Evolutionary conservation across 2,329 filamentous ascomycete genomes (phyloP).

Genomic region (Orbilia ellipsospora): DNA sequence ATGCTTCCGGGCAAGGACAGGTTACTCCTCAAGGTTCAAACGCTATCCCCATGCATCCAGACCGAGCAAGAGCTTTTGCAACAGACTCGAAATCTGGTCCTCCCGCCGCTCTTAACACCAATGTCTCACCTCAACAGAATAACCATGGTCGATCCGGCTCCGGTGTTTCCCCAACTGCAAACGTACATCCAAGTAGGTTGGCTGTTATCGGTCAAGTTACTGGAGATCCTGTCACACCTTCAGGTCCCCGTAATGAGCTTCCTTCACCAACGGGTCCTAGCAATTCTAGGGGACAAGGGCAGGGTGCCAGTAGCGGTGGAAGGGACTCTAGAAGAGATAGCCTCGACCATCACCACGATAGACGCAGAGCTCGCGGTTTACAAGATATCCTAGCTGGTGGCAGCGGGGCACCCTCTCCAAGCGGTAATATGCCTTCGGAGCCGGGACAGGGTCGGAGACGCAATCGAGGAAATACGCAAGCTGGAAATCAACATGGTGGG

Average conservation of each 20-base stretch:
- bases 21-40: conserved; percentile 15
- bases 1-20: conserved; percentile 12
- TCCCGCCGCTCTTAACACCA: conserved; percentile 42
- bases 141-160: conserved; percentile 41
- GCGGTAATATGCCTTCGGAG: conserved; percentile 48
- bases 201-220: conserved; percentile 30
- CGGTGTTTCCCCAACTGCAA: conserved; percentile 33
- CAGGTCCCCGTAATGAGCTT: conserved; percentile 50
- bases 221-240: conserved; percentile 40
- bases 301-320: conserved; percentile 11
- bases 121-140: conserved; percentile 29
- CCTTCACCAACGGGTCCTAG: conserved; percentile 58
- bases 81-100: conserved; percentile 8
- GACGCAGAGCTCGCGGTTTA: conserved; percentile 57
- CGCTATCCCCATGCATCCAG: conserved; percentile 53
- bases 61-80: conserved; percentile 40
- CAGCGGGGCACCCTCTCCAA: conserved; percentile 51
- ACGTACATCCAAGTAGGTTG: conserved; percentile 49
- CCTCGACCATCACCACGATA: conserved; percentile 57
- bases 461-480: conserved; percentile 52
- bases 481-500: conserved; percentile 24
- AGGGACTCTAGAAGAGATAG: conserved; percentile 45
- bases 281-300: conserved; percentile 29
- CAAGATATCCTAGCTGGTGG: conserved; percentile 57
- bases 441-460: conserved; percentile 53